phyloP scores from a whole-genome alignment of 495 filamentous ascomycete genomes.

The Aspergillus mulundensis region DNA sequence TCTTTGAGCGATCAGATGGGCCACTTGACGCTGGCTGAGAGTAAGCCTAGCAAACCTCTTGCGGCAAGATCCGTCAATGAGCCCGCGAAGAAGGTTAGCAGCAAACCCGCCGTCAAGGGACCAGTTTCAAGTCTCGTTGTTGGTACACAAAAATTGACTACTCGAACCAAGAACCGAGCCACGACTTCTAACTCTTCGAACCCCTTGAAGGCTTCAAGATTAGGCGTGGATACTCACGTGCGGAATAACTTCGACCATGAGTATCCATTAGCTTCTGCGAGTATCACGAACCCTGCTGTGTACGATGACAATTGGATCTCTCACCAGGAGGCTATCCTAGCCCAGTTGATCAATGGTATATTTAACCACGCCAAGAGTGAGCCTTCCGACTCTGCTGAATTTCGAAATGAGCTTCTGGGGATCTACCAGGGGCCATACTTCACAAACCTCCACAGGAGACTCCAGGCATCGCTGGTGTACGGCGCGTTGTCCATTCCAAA shows the following conservation, averaged over 20 bases:
- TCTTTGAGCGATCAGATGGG: not conserved
- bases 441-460: conserved; percentile 50
- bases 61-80: conserved; percentile 8
- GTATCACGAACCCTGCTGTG: conserved; percentile 52
- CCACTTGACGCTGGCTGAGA: not conserved
- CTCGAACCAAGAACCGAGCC: conserved; percentile 6
- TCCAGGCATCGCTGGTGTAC: conserved; percentile 61
- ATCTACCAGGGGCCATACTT: conserved; percentile 55
- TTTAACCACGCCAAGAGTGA: conserved; percentile 34
- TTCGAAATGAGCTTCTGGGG: conserved; percentile 43
- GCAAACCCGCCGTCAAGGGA: conserved; percentile 11
- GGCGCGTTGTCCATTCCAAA: conserved; percentile 58
- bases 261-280: conserved; percentile 53
- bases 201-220: not conserved
- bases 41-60: not conserved
- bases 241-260: conserved; percentile 26
- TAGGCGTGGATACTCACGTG: not conserved
- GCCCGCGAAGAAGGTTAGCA: conserved; percentile 1
- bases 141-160: not conserved
- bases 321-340: conserved; percentile 59
- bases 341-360: conserved; percentile 56
- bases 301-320: conserved; percentile 65
- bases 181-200: conserved; percentile 10
- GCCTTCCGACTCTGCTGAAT: conserved; percentile 24
- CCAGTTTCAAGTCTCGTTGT: not conserved